Percentiles rank a stretch among this genome's conserved stretches.
phyloP scores from a whole-genome alignment of 129 eudicot genomes.

The Tagetes patula region DNA sequence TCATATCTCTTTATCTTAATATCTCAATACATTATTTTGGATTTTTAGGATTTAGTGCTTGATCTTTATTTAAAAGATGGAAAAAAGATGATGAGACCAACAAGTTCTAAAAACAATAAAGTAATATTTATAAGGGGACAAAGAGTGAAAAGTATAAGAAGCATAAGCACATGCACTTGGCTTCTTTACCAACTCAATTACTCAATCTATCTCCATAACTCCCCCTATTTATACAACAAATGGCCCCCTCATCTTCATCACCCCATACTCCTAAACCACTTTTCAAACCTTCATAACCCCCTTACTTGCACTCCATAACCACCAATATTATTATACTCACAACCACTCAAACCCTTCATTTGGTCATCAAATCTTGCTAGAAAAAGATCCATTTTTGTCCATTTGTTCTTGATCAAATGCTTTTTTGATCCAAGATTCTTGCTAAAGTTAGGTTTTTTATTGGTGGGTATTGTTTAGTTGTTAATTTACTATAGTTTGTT shows the following conservation, averaged over 20 bases:
- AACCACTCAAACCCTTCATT: slow-evolving; percentile 5
- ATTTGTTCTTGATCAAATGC: slow-evolving; percentile 1
- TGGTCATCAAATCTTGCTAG: slow-evolving; percentile 22
- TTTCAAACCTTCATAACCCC: slow-evolving; percentile 28
- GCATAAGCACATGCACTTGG: slow-evolving; percentile 45
- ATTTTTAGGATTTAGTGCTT: not conserved
- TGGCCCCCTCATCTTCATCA: slow-evolving; percentile 44
- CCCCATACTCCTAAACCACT: slow-evolving; percentile 33
- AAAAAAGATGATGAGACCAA: slow-evolving; percentile 24
- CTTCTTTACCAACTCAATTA: slow-evolving; percentile 41
- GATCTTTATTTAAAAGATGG: slow-evolving; percentile 11
- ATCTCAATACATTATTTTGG: slow-evolving; percentile 9
- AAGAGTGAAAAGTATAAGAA: slow-evolving; percentile 34
- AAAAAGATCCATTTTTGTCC: not conserved
- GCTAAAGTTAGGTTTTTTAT: slow-evolving; percentile 2
- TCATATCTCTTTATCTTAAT: not conserved
- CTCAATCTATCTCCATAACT: slow-evolving; percentile 35
- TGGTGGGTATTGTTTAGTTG: slow-evolving; percentile 19
- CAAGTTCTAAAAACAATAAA: slow-evolving; percentile 7
- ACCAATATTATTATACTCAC: slow-evolving; percentile 16
- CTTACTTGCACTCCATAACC: slow-evolving; percentile 12
- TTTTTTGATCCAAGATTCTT: slow-evolving; percentile 19
- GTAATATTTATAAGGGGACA: slow-evolving; percentile 15
- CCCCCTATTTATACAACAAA: slow-evolving; percentile 38
- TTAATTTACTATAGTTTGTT: not conserved